Base-by-base conservation (phyloP, 2,329 filamentous ascomycete genomes). In the Hirsutella thompsonii region DNA sequence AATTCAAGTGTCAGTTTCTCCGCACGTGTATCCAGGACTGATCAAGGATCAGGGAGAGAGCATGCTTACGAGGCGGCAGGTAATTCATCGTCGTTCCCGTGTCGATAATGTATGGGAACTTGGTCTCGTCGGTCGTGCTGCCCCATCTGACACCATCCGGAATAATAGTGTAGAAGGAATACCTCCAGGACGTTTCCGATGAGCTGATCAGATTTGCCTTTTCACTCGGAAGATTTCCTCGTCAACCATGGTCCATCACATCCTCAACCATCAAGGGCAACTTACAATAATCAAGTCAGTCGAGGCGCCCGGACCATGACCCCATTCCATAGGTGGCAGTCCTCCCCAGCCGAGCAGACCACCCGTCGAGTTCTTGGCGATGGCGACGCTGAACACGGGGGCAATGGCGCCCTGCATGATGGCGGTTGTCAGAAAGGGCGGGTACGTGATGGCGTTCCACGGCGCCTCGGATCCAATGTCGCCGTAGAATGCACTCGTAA, bases 151-250 rank as follows among this genome's bases (percentile, higher is more conserved):
- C 57, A 3, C 68, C 70, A 42, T 70, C 67, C 1, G 67, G 66
- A 37, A 72, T 56, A 42, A 74, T 63, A 16, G 70, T 72, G 48
- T 74, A 74, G 51, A 69, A 74, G 2, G 70, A 72, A 44, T 68
- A 67, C 43, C 63, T 53, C 54, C 57, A 69, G 1, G 64, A 55
- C 5, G 66, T 64, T 41, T 57, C 56, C 2, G 56, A 49, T 18
- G 58, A 50, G 5, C 53, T 52, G 14, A 56, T 59, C 28, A 74
- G 55, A 38, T 67, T 66, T 34, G 67, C 64, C 70, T 74, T n/a
- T 37, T 37, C n/a, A n/a, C n/a, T n/a, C n/a, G n/a, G n/a, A n/a
- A n/a, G n/a, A n/a, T n/a, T n/a, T 21, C 14, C 19, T 2, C 5
- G 32, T 34, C 33, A 3, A 37, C 29, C 33, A 47, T 10, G 48